Conservation (phyloP, 2,329 filamentous ascomycete genomes). For the Aspergillus aculeatus region DNA sequence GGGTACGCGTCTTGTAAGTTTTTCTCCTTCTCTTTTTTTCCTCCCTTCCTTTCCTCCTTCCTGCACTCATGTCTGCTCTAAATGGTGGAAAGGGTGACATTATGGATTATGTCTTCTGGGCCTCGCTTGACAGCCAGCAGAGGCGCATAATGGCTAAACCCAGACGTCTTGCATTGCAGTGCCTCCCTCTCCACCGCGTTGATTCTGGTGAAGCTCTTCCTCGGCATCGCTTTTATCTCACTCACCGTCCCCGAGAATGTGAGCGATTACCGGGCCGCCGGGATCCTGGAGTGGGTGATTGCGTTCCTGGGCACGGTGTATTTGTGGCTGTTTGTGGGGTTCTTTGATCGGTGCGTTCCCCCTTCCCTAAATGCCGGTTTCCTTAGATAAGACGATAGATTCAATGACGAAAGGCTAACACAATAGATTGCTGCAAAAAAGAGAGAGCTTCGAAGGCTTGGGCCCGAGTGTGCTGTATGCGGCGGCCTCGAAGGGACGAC, state of each 20-base stretch:
- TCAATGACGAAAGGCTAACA: no score
- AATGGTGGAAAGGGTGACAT: no score
- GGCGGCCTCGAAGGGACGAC: neutral
- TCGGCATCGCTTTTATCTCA: conserved; percentile 19
- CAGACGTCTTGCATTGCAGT: conserved; percentile 1
- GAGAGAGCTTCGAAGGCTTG: conserved; percentile 12
- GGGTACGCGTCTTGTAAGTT: conserved; percentile 21
- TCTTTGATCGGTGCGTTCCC: conserved; percentile 17
- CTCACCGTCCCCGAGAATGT: conserved; percentile 17
- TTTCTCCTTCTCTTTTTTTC: neutral
- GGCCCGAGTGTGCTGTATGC: conserved; percentile 16
- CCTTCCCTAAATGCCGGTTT: neutral
- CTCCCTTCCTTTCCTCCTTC: neutral
- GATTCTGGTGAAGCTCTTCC: conserved; percentile 19
- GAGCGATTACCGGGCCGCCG: conserved; percentile 15
- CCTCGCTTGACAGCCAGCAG: neutral
- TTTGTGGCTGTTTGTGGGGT: conserved; percentile 23
- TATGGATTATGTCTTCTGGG: no score
- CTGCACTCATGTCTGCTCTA: neutral
- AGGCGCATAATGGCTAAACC: neutral
- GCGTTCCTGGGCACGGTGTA: conserved; percentile 22
- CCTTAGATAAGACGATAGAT: no score
- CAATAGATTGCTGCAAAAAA: neutral
- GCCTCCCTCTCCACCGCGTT: conserved; percentile 22
- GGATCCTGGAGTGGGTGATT: conserved; percentile 24